Percentiles rank a stretch among this genome's conserved stretches.
These are phyloP conservation scores for Moricandia arvensis DNA, from an alignment of 345 rosid genomes.

Conservation along the genomic window DNA sequence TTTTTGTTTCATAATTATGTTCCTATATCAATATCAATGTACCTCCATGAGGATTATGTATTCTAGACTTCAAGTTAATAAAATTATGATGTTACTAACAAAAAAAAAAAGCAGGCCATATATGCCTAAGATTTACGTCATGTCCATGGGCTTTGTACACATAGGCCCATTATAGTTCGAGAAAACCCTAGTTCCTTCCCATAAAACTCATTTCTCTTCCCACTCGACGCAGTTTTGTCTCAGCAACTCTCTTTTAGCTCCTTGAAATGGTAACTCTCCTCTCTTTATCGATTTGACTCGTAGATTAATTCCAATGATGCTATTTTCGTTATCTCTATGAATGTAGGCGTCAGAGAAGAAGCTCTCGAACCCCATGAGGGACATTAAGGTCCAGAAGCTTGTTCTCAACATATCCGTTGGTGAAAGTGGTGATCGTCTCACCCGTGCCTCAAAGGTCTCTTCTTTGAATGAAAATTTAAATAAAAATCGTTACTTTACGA, in stretches of 20 bases:
- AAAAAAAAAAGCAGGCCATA: too few relatives aligned
- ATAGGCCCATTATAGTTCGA: not conserved
- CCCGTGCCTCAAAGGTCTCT: constrained; percentile 74
- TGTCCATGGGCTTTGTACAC: not conserved
- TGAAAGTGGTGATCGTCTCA: constrained; percentile 86
- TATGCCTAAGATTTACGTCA: not conserved
- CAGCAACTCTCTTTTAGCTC: constrained; percentile 3
- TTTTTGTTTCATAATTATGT: too few relatives aligned
- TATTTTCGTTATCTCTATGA: not conserved
- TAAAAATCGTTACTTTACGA: not conserved
- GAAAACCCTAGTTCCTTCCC: constrained; percentile 12
- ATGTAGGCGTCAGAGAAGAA: constrained; percentile 81
- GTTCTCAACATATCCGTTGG: constrained; percentile 91
- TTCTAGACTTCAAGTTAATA: too few relatives aligned
- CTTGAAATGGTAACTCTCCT: constrained; percentile 19
- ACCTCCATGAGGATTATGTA: too few relatives aligned
- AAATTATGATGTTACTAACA: too few relatives aligned
- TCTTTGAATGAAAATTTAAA: not conserved
- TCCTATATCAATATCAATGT: too few relatives aligned
- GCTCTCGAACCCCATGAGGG: constrained; percentile 85
- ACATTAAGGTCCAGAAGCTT: constrained; percentile 81
- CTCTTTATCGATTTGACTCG: not conserved
- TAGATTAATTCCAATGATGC: not conserved
- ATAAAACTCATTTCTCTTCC: not conserved
- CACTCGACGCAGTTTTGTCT: constrained; percentile 14